Conservation (phyloP, 1,284 basidiomycete species). For the Cutaneotrichosporon dermatis region DNA sequence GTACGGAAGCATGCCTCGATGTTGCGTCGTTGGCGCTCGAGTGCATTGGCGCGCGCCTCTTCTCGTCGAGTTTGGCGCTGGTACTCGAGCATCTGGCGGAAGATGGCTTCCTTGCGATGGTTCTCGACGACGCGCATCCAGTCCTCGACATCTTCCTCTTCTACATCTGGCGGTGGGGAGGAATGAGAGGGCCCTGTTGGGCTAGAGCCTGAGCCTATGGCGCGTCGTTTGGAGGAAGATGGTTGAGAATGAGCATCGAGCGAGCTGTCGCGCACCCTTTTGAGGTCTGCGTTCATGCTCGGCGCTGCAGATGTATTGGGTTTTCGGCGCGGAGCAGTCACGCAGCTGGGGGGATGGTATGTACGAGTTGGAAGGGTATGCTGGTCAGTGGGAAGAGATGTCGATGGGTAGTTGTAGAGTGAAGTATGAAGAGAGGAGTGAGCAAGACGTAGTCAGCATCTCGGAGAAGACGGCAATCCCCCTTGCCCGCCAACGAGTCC, state of each 20-base stretch:
- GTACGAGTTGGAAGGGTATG: background rate
- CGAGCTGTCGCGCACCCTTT: slow-evolving; percentile 41
- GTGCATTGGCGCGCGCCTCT: slow-evolving; percentile 61
- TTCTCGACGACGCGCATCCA: slow-evolving; percentile 47
- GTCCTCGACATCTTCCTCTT: slow-evolving; percentile 38
- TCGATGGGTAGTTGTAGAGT: too few relatives aligned
- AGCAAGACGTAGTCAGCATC: too few relatives aligned
- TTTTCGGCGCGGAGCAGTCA: too few relatives aligned
- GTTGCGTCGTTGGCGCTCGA: slow-evolving; percentile 67
- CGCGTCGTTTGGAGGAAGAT: slow-evolving; percentile 34
- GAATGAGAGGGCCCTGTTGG: slow-evolving; percentile 16
- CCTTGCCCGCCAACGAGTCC: too few relatives aligned
- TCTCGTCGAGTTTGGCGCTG: slow-evolving; percentile 72
- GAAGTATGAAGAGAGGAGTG: too few relatives aligned
- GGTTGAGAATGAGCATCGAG: slow-evolving; percentile 25
- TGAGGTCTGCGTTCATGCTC: slow-evolving; percentile 46
- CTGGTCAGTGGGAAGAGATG: too few relatives aligned
- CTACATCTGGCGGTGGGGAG: slow-evolving; percentile 12
- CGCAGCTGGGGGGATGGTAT: too few relatives aligned
- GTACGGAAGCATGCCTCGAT: slow-evolving; percentile 75
- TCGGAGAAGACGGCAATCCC: too few relatives aligned
- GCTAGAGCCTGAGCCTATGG: slow-evolving; percentile 15
- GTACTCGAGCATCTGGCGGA: slow-evolving; percentile 84
- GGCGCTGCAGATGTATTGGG: background rate
- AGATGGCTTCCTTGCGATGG: slow-evolving; percentile 88